phyloP scores from a whole-genome alignment of 176 grass and related monocot genomes.

The Bonia amplexicaulis region DNA sequence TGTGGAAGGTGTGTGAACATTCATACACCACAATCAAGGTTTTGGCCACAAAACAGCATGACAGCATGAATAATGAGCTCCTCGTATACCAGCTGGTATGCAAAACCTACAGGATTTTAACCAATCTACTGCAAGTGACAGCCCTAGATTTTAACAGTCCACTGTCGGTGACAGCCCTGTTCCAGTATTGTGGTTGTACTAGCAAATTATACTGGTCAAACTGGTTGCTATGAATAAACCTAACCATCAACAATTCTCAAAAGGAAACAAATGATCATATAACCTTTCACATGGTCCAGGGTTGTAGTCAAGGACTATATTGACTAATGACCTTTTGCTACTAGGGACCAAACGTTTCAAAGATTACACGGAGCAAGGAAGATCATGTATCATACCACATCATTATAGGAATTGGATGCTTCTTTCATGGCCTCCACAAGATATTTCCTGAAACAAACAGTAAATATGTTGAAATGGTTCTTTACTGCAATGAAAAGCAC shows the following conservation, averaged over 20 bases:
- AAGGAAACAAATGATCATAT: neutral
- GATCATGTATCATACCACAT: constrained; percentile 55
- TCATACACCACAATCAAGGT: neutral
- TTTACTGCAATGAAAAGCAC: neutral
- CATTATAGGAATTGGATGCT: constrained; percentile 90
- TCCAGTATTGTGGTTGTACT: neutral
- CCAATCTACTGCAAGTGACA: neutral
- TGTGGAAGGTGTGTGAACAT: neutral
- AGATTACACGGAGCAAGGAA: neutral
- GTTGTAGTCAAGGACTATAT: neutral
- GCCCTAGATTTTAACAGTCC: neutral
- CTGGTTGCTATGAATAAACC: neutral
- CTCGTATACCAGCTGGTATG: neutral
- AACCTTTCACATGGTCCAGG: neutral
- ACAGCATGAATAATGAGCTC: neutral
- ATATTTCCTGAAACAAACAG: constrained; percentile 69
- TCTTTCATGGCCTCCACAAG: constrained; percentile 96
- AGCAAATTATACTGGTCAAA: neutral
- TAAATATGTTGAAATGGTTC: neutral
- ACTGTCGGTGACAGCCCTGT: no score
- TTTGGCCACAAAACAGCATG: neutral
- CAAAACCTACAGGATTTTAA: neutral
- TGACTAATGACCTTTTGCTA: neutral
- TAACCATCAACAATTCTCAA: neutral
- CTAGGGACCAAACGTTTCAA: neutral